Conservation (phyloP, 441 rosid species). For the Eutrema salsugineum region DNA sequence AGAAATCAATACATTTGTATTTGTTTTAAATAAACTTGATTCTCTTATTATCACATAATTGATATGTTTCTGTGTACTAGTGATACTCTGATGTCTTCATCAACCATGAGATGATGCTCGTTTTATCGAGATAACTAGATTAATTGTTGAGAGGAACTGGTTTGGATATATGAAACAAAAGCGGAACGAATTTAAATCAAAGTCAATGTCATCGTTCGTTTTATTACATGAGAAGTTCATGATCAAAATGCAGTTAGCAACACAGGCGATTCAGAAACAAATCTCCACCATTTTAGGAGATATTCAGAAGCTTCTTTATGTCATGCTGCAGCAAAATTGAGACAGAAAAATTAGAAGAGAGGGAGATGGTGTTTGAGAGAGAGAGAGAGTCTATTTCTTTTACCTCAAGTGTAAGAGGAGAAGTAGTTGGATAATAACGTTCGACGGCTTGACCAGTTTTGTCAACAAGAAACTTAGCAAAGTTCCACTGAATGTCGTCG, state of each 20-base stretch:
- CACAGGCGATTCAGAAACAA: neutral
- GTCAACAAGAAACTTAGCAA: constrained; percentile 77
- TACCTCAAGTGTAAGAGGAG: constrained; percentile 80
- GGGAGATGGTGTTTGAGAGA: too few species aligned
- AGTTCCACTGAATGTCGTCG: constrained; percentile 97
- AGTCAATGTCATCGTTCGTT: neutral
- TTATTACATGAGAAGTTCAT: constrained; percentile 10
- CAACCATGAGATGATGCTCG: neutral
- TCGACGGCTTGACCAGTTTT: constrained; percentile 64
- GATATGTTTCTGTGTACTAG: neutral
- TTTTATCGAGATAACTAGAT: neutral
- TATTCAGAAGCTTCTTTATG: constrained; percentile 51
- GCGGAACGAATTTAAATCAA: neutral
- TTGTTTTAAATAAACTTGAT: neutral
- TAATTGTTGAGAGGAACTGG: neutral
- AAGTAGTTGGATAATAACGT: constrained; percentile 84
- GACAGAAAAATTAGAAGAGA: neutral
- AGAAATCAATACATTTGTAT: neutral
- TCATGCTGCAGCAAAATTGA: constrained; percentile 36
- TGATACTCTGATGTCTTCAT: neutral
- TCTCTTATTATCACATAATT: neutral
- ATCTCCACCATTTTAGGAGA: neutral
- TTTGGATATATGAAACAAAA: neutral
- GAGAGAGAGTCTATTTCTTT: neutral
- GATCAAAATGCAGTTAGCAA: neutral